Evolutionary conservation across 129 eudicot species (phyloP), one percentile per base, ranked within the genome.

Genomic region (Arctium lappa): DNA sequence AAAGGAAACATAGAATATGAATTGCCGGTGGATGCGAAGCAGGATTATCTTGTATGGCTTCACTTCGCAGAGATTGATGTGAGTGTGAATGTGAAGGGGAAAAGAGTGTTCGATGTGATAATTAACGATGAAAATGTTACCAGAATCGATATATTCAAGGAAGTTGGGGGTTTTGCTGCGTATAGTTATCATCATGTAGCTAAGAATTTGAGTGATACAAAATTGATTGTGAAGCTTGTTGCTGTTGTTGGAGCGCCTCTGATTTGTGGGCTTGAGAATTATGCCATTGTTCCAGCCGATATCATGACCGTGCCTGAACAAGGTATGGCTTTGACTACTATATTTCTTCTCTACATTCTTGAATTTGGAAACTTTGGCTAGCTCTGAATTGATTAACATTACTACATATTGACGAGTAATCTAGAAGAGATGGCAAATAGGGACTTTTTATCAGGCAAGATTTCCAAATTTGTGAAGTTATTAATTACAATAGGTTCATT

Each of bases 31-130:
- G 99, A 96, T 79, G 99, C 98, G 34, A 96, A 91, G 84, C 73
- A 91, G 83, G 99, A 96, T 79, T 96, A 96, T 82, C 77, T 96
- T 84, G 75, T 96, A 32, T 93, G 97, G 94, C 89, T 96, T 80
- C 99, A 96, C 74, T 96, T 96, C 76, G 97, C 99, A 1, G 99
- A 96, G 89, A 93, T 96, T 76, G 97, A 91, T 80, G 88, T 88
- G 42, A 86, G 92, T 66, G 94, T 96, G 86, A 96, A 83, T 42
- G 78, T 69, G 22, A 93, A 92, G 12, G 99, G 99, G 79, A 86
- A 89, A 81, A 70, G 99, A 72, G 98, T 93, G 70, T 96, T 96
- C 68, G 99, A 96, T 85, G 91, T 96, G 72, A 6, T 87, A 4
- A 88, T 96, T n/a, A 93, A 96, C 38, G 97, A 86, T 13, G 83